Evolutionary conservation across 345 rosid genomes (phyloP), one percentile per base, ranked within the genome.

Genomic region (Pugionium dolabratum): DNA sequence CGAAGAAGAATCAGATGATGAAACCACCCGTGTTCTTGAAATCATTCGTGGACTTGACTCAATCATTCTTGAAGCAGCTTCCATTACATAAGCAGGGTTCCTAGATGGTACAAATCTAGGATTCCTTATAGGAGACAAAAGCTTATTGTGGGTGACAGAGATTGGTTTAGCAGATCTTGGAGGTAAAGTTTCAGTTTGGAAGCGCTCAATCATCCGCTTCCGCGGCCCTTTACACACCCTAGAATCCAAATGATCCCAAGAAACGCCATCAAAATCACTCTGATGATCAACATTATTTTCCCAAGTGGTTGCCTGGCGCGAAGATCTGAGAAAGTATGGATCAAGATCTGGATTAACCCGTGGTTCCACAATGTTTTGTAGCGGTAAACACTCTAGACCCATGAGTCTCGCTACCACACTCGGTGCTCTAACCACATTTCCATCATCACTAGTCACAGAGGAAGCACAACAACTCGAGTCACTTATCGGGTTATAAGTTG

Each of bases 361-460:
- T 26, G 84, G 81, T 58, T 90, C 96, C 1, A 41, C 59, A 37
- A 43, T 75, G 59, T 74, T 76, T 41, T 80, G 81, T 43, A 83
- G 78, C 2, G 99, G 99, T 77, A 94, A 64, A 47, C 96, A 79
- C 62, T 91, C 84, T 71, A 94, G 78, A 67, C 99, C 99, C 99
- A 94, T 94, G 54, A 94, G 97, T 84, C 97, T 83, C 7, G 96
- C 97, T 42, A 94, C 97, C 37, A 90, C 97, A 43, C 86, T 85
- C 4, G 99, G 96, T 30, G 87, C 85, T 81, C 64, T 88, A 72
- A 81, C 80, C 49, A 87, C 99, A 62, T 74, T 83, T 25, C 87
- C 87, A 48, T 91, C 99, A 57, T 94, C 99, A 72, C 88, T 95
- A 27, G 88, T 85, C 41, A 90, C 87, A 25, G 99, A 94, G 5